Evolutionary conservation across 306 rosid genomes (phyloP), one percentile per base, ranked within the genome.

Genomic region (Rosa persica): DNA sequence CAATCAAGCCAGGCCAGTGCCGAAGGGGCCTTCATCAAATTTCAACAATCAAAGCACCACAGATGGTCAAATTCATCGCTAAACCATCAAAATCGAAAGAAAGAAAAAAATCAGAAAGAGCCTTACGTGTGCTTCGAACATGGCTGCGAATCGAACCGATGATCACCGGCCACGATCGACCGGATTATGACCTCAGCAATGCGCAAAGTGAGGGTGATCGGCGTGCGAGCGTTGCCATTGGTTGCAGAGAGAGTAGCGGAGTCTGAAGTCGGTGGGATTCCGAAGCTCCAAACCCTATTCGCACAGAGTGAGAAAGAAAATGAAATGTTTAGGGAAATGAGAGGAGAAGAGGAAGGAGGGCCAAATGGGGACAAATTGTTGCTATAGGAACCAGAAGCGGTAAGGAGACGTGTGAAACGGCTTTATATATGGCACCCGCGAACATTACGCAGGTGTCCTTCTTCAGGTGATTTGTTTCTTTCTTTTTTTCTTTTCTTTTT

Each of bases 111-210:
- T 9, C 17, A 61, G 25, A 62, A 73, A 48, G 70, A 80, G 23
- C 68, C 93, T 86, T 89, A 95, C 99, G 86, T 93, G 98, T 79
- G 98, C 93, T 85, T 95, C 99, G 78, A 95, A 95, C 99, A 95
- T 95, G 89, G 75, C 86, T 87, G 88, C 40, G 83, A 75, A 75
- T 80, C 76, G 84, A 74, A 85, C 67, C 36, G 36, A 30, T 30
- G 36, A 30, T 30, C 36, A 30, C 36, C 52, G n/a, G 78, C 67
- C 51, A 66, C 81, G 79, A 75, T 44, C 39, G 60, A 73, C 79
- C 57, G 22, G 47, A 47, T 70, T 15, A 74, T 60, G 55, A 80
- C 17, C 71, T 76, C 83, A 83, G 81, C 81, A 86, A 74, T 57
- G 44, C 5, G 47, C 55, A 43, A 49, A 80, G 8, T 19, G 74